phyloP scores from a whole-genome alignment of 768 basidiomycete genomes.

The Pholiota microspora region DNA sequence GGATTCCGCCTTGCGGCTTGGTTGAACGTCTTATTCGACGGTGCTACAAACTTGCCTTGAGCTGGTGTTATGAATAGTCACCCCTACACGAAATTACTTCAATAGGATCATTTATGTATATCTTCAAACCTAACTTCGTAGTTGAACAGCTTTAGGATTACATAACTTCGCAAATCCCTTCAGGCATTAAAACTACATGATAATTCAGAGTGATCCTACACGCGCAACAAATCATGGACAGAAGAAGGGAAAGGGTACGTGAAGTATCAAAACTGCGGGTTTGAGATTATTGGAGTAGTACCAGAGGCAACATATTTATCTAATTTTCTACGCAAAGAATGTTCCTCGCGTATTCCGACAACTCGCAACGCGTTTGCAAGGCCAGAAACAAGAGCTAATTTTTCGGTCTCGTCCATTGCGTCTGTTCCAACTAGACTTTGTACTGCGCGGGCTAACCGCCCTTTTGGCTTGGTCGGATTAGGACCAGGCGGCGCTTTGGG shows the following conservation, averaged over 20 bases:
- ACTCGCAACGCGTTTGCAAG: constrained; percentile 49
- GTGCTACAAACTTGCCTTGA: constrained; percentile 35
- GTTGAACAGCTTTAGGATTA: no score
- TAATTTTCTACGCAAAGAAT: constrained; percentile 66
- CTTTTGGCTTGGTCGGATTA: constrained; percentile 52
- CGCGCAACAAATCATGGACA: no score
- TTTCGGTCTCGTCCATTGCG: constrained; percentile 45
- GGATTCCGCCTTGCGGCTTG: constrained; percentile 49
- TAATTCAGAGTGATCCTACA: no score
- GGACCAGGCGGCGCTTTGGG: constrained; percentile 38
- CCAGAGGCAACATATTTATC: constrained; percentile 48
- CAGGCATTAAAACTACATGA: no score
- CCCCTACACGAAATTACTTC: no score
- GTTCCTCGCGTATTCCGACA: constrained; percentile 58
- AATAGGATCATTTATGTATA: no score
- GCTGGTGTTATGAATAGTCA: neutral
- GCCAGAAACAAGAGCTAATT: constrained; percentile 42
- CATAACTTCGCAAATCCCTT: no score
- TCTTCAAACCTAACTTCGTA: no score
- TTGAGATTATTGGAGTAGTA: no score
- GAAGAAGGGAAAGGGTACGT: no score
- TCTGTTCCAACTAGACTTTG: constrained; percentile 61
- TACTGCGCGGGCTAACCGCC: constrained; percentile 66
- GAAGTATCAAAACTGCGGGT: neutral
- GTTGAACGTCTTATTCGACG: constrained; percentile 48